Conservation (phyloP, 148 eudicot genomes). For the Vaccinium darrowii region DNA sequence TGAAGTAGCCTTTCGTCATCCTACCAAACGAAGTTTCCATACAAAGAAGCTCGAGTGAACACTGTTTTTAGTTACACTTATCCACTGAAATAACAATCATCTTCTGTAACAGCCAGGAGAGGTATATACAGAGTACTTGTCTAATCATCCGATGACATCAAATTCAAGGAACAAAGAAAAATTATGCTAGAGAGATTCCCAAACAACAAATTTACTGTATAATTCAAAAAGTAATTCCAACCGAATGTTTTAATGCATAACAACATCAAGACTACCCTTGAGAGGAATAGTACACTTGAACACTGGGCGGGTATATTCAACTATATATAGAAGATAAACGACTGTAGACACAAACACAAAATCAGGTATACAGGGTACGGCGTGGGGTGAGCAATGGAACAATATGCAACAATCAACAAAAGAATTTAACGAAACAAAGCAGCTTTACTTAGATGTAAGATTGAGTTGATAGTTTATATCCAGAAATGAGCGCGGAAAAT, state of each 20-base stretch:
- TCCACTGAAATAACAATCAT: not conserved
- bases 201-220: not conserved
- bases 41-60: not conserved
- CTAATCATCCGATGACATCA: not conserved
- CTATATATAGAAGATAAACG: not conserved
- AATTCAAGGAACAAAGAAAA: not conserved
- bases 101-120: not conserved
- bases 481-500: slow-evolving; percentile 59
- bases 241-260: not conserved
- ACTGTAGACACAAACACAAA: not conserved
- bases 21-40: not conserved
- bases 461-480: slow-evolving; percentile 70
- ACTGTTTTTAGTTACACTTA: not conserved
- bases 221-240: not conserved
- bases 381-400: not conserved
- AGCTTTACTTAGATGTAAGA: slow-evolving; percentile 36
- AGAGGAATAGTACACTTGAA: not conserved
- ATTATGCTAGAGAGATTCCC: not conserved
- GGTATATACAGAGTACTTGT: not conserved
- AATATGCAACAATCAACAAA: not conserved
- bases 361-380: not conserved
- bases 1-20: not conserved
- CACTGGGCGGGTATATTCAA: not conserved
- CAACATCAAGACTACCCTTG: not conserved
- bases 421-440: not conserved